phyloP scores from a whole-genome alignment of 202 grass and related monocot genomes.

The Bolboschoenoplectus hybrid region DNA sequence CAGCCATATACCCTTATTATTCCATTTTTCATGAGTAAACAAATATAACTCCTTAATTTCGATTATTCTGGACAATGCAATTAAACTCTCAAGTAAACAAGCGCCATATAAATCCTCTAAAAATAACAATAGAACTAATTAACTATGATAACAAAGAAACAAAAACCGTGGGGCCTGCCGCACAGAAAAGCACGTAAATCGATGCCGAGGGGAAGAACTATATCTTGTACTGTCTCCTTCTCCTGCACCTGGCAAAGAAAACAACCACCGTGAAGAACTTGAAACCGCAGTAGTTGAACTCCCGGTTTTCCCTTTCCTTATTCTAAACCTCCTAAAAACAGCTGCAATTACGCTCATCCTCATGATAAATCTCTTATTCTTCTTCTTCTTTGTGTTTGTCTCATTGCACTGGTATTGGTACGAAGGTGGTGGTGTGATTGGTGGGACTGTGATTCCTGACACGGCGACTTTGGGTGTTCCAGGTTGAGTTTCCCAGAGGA shows the following conservation, averaged over 20 bases:
- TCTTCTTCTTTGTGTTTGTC: conserved; percentile 14
- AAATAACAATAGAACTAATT: neutral
- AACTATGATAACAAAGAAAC: conserved; percentile 42
- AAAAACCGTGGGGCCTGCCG: conserved; percentile 41
- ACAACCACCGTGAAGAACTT: conserved; percentile 58
- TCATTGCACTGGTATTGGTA: conserved; percentile 45
- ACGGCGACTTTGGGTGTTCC: conserved; percentile 69
- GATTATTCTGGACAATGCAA: neutral
- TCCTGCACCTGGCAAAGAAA: conserved; percentile 34
- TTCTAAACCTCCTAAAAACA: conserved; percentile 51
- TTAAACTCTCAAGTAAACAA: neutral
- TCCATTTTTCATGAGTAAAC: neutral
- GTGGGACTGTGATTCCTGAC: conserved; percentile 45
- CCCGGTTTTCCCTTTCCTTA: conserved; percentile 35
- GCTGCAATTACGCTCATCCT: conserved; percentile 47
- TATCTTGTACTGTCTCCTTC: conserved; percentile 26
- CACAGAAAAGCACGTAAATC: conserved; percentile 32
- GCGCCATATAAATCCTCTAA: neutral
- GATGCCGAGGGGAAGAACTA: neutral
- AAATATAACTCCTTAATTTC: neutral
- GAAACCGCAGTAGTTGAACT: conserved; percentile 36
- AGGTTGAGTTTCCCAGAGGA: conserved; percentile 73
- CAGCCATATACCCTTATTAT: neutral
- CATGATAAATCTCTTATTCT: conserved; percentile 44
- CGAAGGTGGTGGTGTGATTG: conserved; percentile 76